These are phyloP conservation scores for Phytomonas sp. DNA, from an alignment of 208 protist species.

Conservation along the genomic window DNA sequence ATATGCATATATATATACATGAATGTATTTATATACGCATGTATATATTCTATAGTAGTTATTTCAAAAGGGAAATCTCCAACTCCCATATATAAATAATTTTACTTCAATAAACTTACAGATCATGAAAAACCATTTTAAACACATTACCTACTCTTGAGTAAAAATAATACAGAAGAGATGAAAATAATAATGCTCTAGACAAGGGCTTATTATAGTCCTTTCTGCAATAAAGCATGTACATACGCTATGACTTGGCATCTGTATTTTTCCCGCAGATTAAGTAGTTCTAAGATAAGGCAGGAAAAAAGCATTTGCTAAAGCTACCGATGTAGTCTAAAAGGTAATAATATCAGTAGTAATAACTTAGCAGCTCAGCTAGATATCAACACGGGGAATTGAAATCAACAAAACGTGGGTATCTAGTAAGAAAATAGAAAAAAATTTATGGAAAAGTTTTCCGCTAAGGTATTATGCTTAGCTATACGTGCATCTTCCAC, in stretches of 20 bases:
- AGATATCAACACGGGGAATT: background rate
- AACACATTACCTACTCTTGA: background rate
- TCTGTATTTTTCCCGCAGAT: background rate
- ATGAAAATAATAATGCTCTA: background rate
- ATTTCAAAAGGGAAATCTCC: background rate
- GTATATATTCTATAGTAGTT: background rate
- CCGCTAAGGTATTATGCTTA: background rate
- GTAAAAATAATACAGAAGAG: background rate
- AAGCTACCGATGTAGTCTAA: background rate
- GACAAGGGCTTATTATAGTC: background rate
- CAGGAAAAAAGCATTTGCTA: background rate
- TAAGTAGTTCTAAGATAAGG: background rate
- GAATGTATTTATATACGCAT: slow-evolving; percentile 8
- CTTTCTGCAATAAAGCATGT: background rate
- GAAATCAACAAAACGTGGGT: background rate
- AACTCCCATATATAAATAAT: background rate
- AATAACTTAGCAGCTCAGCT: background rate
- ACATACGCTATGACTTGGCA: background rate
- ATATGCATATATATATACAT: slow-evolving; percentile 6
- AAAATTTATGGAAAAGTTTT: background rate
- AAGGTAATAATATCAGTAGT: background rate
- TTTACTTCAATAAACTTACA: background rate
- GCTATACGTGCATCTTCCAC: background rate
- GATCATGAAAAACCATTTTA: background rate
- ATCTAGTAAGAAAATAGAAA: background rate